Evolutionary conservation across 2,329 filamentous ascomycete genomes (phyloP).

Genomic region (Pseudonectria foliicola): DNA sequence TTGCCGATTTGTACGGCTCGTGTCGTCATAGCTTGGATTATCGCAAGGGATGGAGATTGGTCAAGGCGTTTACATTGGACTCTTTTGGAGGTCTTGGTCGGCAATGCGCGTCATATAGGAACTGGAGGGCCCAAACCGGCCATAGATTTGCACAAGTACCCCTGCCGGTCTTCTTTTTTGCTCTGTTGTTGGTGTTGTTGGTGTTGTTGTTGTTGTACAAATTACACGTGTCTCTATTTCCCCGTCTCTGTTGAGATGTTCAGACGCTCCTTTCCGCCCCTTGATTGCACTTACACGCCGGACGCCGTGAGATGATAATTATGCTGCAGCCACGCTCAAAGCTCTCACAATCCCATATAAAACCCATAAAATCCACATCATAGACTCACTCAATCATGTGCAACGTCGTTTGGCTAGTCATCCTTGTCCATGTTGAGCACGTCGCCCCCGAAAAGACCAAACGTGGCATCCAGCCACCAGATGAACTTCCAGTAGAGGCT

Average conservation of each 20-base stretch:
- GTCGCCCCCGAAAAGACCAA: conserved; percentile 52
- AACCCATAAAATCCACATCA: conserved; percentile 12
- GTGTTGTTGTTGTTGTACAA: conserved; percentile 17
- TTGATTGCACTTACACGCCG: conserved; percentile 15
- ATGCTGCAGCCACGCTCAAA: conserved; percentile 2
- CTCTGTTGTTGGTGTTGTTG: no score
- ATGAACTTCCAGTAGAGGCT: conserved; percentile 63
- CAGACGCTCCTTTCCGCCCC: conserved; percentile 1
- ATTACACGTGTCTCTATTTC: conserved; percentile 13
- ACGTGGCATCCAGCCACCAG: conserved; percentile 54
- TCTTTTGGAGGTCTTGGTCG: no score
- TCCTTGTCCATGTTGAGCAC: conserved; percentile 52
- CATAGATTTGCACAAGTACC: conserved; percentile 20
- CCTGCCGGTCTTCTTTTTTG: no score
- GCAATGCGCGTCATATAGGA: no score
- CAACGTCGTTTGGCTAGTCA: conserved; percentile 33
- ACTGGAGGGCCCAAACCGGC: conserved; percentile 7
- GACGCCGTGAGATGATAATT: conserved; percentile 19
- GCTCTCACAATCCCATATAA: conserved; percentile 19
- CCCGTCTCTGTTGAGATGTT: neutral
- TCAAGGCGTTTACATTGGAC: conserved; percentile 13
- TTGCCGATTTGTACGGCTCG: no score
- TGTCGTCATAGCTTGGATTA: no score
- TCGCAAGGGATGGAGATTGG: conserved; percentile 1
- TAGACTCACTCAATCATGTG: neutral